Base-by-base conservation (phyloP, 2,329 filamentous ascomycete species). In the Periconia digitata region DNA sequence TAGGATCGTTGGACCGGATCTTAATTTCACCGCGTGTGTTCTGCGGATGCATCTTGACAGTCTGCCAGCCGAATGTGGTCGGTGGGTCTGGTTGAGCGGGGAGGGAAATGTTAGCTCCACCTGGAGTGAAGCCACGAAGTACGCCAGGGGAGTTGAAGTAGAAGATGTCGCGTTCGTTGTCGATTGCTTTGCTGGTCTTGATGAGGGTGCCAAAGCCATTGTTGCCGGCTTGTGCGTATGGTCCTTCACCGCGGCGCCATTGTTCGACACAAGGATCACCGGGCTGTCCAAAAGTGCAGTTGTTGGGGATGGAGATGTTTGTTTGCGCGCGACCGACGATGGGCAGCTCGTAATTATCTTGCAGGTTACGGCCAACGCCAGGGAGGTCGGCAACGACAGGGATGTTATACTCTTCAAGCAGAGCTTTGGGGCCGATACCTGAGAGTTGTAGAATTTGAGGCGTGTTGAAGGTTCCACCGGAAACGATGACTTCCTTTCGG, bases 361-460 rank as follows among this genome's bases (percentile, higher is more conserved):
- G 57, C 15, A 63, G 48, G 24, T 61, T 62, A 12, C 44, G 42
- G 8, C 60, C 60, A 5, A 65, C 79, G 78, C 22, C 81, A 1
- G 79, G 78, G 0, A 82, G 78, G 54, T n/a, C 74, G 2, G 76
- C 71, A 15, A 84, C 50, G 0, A 80, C 69, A 1, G 74, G 61
- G 53, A 87, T 85, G 6, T 72, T 67, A 56, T 80, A 76, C 37
- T 72, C 69, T 17, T 74, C 50, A 2, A 87, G 75, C 49, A 82
- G 76, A 0, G 69, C 60, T 2, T 65, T 56, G 0, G 82, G 81
- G 0, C 85, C 84, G 24, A 87, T 77, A 5, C 85, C 84, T 44
- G 75, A 80, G 0, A 86, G 76, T 69, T 84, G 80, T 3, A 87
- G 78, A 3, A 87, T 65, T 64, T 87, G 84, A 2, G 83, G 82